A percentile compares a stretch with the other conserved stretches of the same genome.
phyloP scores from a whole-genome alignment of 495 filamentous ascomycete genomes.

The Neurospora africana region DNA sequence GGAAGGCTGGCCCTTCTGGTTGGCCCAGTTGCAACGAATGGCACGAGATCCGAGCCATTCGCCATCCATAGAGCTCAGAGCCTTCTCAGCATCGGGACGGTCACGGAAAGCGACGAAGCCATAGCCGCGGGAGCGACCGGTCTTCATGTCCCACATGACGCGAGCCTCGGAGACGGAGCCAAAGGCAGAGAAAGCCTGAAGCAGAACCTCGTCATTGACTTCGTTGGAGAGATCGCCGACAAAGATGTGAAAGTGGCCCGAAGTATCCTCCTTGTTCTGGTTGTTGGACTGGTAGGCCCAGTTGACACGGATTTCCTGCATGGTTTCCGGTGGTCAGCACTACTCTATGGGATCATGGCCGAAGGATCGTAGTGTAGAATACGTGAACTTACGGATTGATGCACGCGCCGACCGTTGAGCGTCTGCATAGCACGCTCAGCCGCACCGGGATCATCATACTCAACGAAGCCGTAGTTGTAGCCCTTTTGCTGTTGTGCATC shows the following conservation, averaged over 20 bases:
- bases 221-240: conserved; percentile 98
- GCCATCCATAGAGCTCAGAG: conserved; percentile 93
- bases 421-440: conserved; percentile 97
- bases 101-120: conserved; percentile 98
- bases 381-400: conserved; percentile 65
- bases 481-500: conserved; percentile 60
- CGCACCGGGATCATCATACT: conserved; percentile 94
- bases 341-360: not conserved
- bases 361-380: not conserved
- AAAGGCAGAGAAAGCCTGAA: conserved; percentile 94
- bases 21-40: conserved; percentile 99
- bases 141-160: conserved; percentile 99
- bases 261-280: conserved; percentile 92
- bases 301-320: conserved; percentile 96
- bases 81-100: conserved; percentile 88
- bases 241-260: conserved; percentile 98
- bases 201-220: conserved; percentile 92
- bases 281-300: conserved; percentile 99
- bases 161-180: conserved; percentile 96
- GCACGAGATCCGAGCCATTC: conserved; percentile 98
- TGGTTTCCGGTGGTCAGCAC: conserved; percentile 7
- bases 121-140: conserved; percentile 91
- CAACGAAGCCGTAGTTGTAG: conserved; percentile 98
- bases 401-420: conserved; percentile 87
- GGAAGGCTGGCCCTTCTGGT: conserved; percentile 98